These are phyloP conservation scores for Rhodotorula diobovata DNA, from an alignment of 768 basidiomycete species.

Conservation along the genomic window DNA sequence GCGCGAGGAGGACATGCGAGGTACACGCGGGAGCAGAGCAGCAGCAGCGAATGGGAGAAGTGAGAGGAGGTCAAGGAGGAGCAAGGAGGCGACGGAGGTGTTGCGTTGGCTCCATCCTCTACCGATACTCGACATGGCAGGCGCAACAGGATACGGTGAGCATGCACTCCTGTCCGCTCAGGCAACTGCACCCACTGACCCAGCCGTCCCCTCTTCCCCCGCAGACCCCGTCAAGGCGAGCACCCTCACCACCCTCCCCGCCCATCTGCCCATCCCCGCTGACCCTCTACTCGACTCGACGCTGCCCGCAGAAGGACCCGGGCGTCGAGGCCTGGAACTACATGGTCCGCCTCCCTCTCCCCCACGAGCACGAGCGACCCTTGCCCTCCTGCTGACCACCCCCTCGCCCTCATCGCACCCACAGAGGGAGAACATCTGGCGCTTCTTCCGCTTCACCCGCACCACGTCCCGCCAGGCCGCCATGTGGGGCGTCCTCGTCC, in stretches of 20 bases:
- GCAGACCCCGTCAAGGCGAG: constrained; percentile 38
- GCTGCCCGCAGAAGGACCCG: constrained; percentile 46
- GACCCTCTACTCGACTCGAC: background rate
- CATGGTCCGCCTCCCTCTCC: constrained; percentile 42
- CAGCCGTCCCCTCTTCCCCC: too few species aligned
- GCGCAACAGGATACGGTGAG: constrained; percentile 35
- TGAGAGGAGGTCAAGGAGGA: background rate
- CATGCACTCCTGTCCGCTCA: too few species aligned
- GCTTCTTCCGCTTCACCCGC: constrained; percentile 47
- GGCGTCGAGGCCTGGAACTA: constrained; percentile 48
- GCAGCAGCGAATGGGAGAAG: background rate
- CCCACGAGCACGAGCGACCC: background rate
- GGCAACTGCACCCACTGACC: background rate
- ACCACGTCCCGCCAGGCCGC: constrained; percentile 44
- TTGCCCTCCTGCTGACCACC: too few species aligned
- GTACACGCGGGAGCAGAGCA: rapidly evolving
- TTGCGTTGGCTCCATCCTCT: background rate
- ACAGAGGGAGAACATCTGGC: constrained; percentile 49
- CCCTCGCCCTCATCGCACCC: too few species aligned
- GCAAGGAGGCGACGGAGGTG: background rate
- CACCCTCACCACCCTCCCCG: background rate
- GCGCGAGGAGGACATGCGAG: background rate
- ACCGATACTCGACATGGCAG: constrained; percentile 35
- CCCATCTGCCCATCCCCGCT: too few species aligned
- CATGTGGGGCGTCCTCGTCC: constrained; percentile 45